These are phyloP conservation scores for Lodderomyces beijingensis DNA, from an alignment of 1,139 yeast genomes.

Conservation along the genomic window DNA sequence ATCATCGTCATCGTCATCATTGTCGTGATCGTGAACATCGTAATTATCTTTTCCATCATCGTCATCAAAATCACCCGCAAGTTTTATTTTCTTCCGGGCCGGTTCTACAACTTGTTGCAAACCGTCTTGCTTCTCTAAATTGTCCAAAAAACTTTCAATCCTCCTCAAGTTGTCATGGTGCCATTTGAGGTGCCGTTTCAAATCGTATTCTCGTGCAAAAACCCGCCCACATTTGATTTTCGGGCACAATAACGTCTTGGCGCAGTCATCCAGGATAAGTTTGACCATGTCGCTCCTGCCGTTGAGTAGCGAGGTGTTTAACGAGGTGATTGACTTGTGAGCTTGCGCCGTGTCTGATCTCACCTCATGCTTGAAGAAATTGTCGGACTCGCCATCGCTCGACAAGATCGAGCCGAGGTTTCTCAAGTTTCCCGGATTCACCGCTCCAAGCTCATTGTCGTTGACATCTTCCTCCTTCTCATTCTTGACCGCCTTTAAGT, in stretches of 20 bases:
- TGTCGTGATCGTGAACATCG: neutral
- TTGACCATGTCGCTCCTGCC: constrained; percentile 22
- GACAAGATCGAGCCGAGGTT: constrained; percentile 2
- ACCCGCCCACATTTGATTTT: constrained; percentile 42
- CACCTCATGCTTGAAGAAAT: constrained; percentile 9
- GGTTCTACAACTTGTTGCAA: neutral
- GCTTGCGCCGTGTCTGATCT: constrained; percentile 19
- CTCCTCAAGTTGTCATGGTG: constrained; percentile 39
- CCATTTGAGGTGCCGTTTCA: constrained; percentile 52
- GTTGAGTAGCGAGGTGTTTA: constrained; percentile 13
- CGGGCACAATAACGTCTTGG: constrained; percentile 41
- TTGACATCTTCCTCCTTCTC: constrained; percentile 11
- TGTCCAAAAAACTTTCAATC: constrained; percentile 29
- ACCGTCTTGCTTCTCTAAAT: constrained; percentile 19
- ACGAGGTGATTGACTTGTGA: constrained; percentile 23
- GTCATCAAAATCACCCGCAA: constrained; percentile 4
- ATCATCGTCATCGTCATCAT: constrained; percentile 4
- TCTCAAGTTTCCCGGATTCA: neutral
- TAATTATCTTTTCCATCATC: constrained; percentile 5
- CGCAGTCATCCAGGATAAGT: constrained; percentile 33
- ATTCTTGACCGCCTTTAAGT: constrained; percentile 16
- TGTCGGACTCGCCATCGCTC: constrained; percentile 10
- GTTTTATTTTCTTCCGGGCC: constrained; percentile 3
- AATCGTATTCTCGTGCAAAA: constrained; percentile 46
- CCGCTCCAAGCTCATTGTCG: constrained; percentile 2